Evolutionary conservation across 2,329 filamentous ascomycete genomes (phyloP).

Genomic region (Beauveria caledonica): DNA sequence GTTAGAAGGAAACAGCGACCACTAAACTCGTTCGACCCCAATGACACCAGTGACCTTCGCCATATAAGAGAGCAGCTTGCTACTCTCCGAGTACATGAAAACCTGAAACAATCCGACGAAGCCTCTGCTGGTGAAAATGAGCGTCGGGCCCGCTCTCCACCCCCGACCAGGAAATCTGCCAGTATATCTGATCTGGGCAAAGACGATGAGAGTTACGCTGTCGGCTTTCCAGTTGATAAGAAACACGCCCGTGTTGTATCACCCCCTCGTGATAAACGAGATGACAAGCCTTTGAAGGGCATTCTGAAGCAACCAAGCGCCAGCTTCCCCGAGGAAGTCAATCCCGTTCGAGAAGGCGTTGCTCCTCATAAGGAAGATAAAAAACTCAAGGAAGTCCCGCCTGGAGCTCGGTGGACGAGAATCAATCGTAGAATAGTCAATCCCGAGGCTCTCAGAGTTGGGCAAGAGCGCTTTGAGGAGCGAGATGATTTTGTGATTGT

Average conservation of each 20-base stretch:
- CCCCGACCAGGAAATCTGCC: slow-evolving; percentile 6
- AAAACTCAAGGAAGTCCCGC: slow-evolving; percentile 60
- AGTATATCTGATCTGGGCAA: not conserved
- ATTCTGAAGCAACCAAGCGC: slow-evolving; percentile 77
- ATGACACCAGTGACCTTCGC: slow-evolving; percentile 40
- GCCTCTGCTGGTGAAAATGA: not conserved
- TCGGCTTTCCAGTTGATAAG: slow-evolving; percentile 24
- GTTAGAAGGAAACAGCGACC: slow-evolving; percentile 29
- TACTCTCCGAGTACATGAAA: slow-evolving; percentile 27
- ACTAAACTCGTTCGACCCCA: slow-evolving; percentile 42
- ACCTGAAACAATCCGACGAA: slow-evolving; percentile 13
- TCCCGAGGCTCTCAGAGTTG: slow-evolving; percentile 73
- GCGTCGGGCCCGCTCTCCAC: slow-evolving; percentile 13
- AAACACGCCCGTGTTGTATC: slow-evolving; percentile 62
- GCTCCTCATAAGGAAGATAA: slow-evolving; percentile 87
- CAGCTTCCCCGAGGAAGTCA: slow-evolving; percentile 79
- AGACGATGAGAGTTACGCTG: slow-evolving; percentile 23
- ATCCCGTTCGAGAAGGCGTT: slow-evolving; percentile 79
- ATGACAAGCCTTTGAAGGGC: slow-evolving; percentile 65
- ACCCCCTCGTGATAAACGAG: slow-evolving; percentile 55
- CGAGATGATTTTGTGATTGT: slow-evolving; percentile 93
- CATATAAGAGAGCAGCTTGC: slow-evolving; percentile 44
- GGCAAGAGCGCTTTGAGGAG: slow-evolving; percentile 88
- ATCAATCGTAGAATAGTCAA: slow-evolving; percentile 85
- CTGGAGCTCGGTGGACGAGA: slow-evolving; percentile 85